A percentile compares a stretch with the other conserved stretches of the same genome.
Evolutionary conservation across 257 asterid genomes (phyloP).

Genomic region (Primulina tabacum): DNA sequence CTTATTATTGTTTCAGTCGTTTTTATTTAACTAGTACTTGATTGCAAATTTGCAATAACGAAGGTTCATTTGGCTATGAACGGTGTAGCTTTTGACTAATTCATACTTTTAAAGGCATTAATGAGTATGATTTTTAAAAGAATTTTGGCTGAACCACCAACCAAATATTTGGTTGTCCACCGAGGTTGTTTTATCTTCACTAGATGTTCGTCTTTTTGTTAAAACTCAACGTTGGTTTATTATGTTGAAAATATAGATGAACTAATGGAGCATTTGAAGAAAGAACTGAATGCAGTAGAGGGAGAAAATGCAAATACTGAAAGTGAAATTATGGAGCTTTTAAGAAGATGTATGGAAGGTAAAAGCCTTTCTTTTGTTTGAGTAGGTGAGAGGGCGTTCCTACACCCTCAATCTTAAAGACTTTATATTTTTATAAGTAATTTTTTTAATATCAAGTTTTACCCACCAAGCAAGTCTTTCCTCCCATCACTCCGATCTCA

Average conservation of each 20-base stretch:
- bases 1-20: neutral
- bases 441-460: neutral
- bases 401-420: neutral
- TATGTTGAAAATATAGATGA: constrained; percentile 44
- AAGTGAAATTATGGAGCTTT: constrained; percentile 53
- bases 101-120: neutral
- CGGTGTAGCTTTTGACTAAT: neutral
- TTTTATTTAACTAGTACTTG: neutral
- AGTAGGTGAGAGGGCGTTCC: neutral
- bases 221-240: neutral
- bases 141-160: neutral
- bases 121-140: neutral
- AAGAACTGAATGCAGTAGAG: constrained; percentile 53
- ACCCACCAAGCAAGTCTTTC: neutral
- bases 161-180: neutral
- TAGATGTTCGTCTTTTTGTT: constrained; percentile 8
- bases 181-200: neutral
- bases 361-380: constrained; percentile 1
- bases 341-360: constrained; percentile 54
- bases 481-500: neutral
- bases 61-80: neutral
- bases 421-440: neutral
- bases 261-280: constrained; percentile 44
- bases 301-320: constrained; percentile 44
- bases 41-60: neutral